These are phyloP conservation scores for Vitrella brassicaformis DNA, from an alignment of 73 alveolate genomes.

Conservation along the genomic window DNA sequence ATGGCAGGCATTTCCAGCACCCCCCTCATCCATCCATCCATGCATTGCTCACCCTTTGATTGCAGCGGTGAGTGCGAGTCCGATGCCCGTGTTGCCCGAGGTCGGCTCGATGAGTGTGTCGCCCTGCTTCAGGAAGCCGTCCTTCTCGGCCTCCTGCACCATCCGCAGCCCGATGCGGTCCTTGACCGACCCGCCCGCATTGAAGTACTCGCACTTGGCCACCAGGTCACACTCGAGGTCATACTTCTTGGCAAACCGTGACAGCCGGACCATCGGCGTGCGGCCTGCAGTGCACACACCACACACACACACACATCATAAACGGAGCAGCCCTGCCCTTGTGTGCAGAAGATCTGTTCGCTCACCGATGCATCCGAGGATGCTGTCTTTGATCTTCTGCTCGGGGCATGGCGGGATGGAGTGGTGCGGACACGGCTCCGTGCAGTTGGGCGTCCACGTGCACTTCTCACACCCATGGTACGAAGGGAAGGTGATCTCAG, in stretches of 20 bases:
- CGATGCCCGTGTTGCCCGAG: slow-evolving; percentile 97
- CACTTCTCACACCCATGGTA: not conserved
- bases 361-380: not conserved
- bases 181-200: slow-evolving; percentile 18
- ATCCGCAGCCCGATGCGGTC: slow-evolving; percentile 38
- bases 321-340: no score
- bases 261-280: not conserved
- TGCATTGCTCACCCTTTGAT: slow-evolving; percentile 62
- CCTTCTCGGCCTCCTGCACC: slow-evolving; percentile 39
- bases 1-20: slow-evolving; percentile 53
- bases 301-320: no score
- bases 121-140: slow-evolving; percentile 73
- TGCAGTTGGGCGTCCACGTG: not conserved
- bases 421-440: not conserved
- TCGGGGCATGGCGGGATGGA: not conserved
- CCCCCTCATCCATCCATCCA: slow-evolving; percentile 24
- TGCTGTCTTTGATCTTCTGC: not conserved
- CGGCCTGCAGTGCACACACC: no score
- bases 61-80: slow-evolving; percentile 91
- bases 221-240: not conserved
- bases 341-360: no score
- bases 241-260: not conserved
- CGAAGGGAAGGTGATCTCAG: not conserved
- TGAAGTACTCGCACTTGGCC: slow-evolving; percentile 17
- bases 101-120: slow-evolving; percentile 94